A percentile compares a stretch with the other conserved stretches of the same genome.
These are phyloP conservation scores for Pouteria glomerata DNA, from an alignment of 148 eudicot species.

Conservation along the genomic window DNA sequence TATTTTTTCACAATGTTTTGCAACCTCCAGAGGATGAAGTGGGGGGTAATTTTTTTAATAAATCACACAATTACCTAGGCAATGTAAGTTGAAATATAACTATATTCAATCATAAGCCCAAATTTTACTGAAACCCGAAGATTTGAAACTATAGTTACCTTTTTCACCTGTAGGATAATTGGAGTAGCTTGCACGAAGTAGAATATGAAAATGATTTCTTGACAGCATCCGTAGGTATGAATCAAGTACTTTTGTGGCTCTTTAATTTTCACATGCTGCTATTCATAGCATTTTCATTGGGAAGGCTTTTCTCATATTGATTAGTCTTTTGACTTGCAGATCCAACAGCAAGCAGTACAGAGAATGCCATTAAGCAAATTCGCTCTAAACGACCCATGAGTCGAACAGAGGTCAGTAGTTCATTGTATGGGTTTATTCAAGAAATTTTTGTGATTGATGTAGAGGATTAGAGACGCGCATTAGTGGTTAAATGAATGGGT, in stretches of 20 bases:
- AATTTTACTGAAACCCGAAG: conserved; percentile 5
- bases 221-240: conserved; percentile 42
- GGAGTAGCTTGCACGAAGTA: conserved; percentile 56
- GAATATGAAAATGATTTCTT: conserved; percentile 38
- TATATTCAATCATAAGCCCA: neutral
- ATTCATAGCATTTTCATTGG: neutral
- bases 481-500: conserved; percentile 2
- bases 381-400: conserved; percentile 83
- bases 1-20: conserved; percentile 90
- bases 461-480: neutral
- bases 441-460: neutral
- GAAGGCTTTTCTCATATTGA: conserved; percentile 3
- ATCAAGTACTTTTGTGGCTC: conserved; percentile 7
- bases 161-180: conserved; percentile 43
- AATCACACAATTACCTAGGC: conserved; percentile 54
- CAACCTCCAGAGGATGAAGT: conserved; percentile 84
- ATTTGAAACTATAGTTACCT: neutral
- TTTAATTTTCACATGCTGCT: conserved; percentile 4
- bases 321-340: conserved; percentile 21
- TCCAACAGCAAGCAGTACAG: conserved; percentile 55
- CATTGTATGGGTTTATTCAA: neutral
- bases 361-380: conserved; percentile 71
- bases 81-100: conserved; percentile 42
- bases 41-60: conserved; percentile 48
- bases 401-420: conserved; percentile 66